Evolutionary conservation across 768 basidiomycete genomes (phyloP).

Genomic region (Russula sp.): DNA sequence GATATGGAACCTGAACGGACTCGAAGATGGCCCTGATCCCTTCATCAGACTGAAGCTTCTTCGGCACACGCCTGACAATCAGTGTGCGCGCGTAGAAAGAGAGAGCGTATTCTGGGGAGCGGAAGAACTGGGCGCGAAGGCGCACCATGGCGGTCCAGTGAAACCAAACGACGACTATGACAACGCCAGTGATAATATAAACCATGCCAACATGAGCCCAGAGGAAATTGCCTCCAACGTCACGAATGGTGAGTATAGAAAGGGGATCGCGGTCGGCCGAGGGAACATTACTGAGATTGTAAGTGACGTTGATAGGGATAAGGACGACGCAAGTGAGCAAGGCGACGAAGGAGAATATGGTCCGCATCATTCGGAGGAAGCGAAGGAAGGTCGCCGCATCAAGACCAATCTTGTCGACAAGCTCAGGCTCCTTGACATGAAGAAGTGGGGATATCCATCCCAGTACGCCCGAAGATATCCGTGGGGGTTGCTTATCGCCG

Average conservation of each 20-base stretch:
- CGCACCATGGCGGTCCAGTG: conserved; percentile 75
- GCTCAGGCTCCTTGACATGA: conserved; percentile 79
- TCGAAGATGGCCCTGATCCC: conserved; percentile 76
- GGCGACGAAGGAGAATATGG: conserved; percentile 59
- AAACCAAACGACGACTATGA: conserved; percentile 61
- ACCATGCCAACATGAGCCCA: conserved; percentile 81
- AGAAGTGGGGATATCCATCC: conserved; percentile 89
- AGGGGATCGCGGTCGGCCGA: conserved; percentile 48
- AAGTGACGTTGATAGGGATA: conserved; percentile 80
- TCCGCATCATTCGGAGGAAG: conserved; percentile 79
- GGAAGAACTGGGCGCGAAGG: conserved; percentile 83
- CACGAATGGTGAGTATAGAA: conserved; percentile 80
- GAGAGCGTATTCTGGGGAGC: conserved; percentile 78
- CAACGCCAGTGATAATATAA: conserved; percentile 71
- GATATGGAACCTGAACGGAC: conserved; percentile 67
- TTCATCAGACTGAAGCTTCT: conserved; percentile 76
- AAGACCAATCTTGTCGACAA: conserved; percentile 81
- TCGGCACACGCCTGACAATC: conserved; percentile 71
- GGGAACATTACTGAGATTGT: conserved; percentile 65
- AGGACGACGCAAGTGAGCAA: conserved; percentile 62
- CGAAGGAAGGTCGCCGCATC: conserved; percentile 92
- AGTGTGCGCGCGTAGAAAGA: conserved; percentile 94
- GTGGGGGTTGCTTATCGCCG: conserved; percentile 68
- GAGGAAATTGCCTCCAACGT: conserved; percentile 62
- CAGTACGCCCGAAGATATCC: conserved; percentile 73